Evolutionary conservation across 2,329 filamentous ascomycete genomes (phyloP).

Genomic region (Calonectria pseudoreteaudii): DNA sequence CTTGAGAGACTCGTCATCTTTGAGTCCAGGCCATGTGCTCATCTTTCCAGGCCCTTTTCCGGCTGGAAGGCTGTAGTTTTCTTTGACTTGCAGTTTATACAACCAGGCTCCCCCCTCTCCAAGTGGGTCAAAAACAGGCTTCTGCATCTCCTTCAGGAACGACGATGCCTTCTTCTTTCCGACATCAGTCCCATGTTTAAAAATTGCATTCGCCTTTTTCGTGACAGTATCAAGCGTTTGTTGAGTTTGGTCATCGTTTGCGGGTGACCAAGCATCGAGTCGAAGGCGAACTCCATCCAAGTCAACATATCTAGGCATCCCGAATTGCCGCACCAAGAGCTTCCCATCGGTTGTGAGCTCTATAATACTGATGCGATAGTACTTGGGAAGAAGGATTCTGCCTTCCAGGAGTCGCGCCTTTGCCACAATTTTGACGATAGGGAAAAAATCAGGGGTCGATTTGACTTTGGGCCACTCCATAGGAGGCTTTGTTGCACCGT

Average conservation of each 20-base stretch:
- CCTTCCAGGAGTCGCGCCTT: slow-evolving; percentile 32
- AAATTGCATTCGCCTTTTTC: slow-evolving; percentile 19
- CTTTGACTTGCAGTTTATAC: slow-evolving; percentile 26
- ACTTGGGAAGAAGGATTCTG: slow-evolving; percentile 30
- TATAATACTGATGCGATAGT: slow-evolving; percentile 30
- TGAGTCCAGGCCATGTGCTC: slow-evolving; percentile 28
- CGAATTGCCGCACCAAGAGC: slow-evolving; percentile 21
- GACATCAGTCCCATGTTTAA: not conserved
- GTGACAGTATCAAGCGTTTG: slow-evolving; percentile 14
- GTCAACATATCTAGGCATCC: slow-evolving; percentile 24
- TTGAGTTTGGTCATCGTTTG: slow-evolving; percentile 19
- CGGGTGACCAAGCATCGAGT: slow-evolving; percentile 33
- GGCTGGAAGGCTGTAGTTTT: slow-evolving; percentile 19
- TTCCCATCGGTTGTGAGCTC: slow-evolving; percentile 33
- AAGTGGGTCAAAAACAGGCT: not conserved
- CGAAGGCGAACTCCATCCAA: slow-evolving; percentile 24
- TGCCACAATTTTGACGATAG: slow-evolving; percentile 32
- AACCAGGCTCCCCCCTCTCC: slow-evolving; percentile 30
- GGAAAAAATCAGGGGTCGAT: not conserved
- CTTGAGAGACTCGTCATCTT: slow-evolving; percentile 16
- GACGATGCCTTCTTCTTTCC: slow-evolving; percentile 20
- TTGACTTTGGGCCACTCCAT: slow-evolving; percentile 29
- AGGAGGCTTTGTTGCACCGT: slow-evolving; percentile 2
- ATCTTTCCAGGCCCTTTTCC: slow-evolving; percentile 32
- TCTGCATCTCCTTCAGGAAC: slow-evolving; percentile 14